Conservation (phyloP, 805 yeast species). For the Saturnispora galanensis region DNA sequence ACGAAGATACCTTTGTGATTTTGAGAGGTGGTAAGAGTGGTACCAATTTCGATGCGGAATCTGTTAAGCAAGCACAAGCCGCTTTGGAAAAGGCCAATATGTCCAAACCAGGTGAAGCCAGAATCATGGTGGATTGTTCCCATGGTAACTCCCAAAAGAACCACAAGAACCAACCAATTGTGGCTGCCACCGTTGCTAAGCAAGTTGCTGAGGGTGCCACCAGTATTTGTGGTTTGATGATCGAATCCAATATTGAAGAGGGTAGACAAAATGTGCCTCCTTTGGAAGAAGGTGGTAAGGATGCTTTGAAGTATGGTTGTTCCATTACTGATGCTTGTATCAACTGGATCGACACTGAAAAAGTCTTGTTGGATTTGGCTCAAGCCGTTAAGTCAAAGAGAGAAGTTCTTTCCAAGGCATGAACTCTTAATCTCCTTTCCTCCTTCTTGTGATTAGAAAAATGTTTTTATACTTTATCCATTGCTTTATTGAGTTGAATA, state of each 20-base stretch:
- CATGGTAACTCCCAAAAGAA: conserved; percentile 93
- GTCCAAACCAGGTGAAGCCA: conserved; percentile 33
- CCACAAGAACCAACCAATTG: conserved; percentile 88
- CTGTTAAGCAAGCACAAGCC: conserved; percentile 57
- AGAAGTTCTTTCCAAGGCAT: conserved; percentile 11
- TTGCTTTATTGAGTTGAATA: background rate
- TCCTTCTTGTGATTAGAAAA: background rate
- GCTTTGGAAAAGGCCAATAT: conserved; percentile 40
- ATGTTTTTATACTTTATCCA: background rate
- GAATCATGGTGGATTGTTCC: conserved; percentile 95
- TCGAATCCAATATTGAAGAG: conserved; percentile 83
- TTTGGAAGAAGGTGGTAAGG: conserved; percentile 50
- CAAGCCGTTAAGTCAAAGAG: conserved; percentile 77
- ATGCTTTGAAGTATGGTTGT: conserved; percentile 76
- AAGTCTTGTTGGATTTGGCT: conserved; percentile 61
- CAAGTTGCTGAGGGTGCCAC: conserved; percentile 71
- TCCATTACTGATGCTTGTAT: conserved; percentile 98
- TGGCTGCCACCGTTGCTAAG: conserved; percentile 64
- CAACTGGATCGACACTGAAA: conserved; percentile 76
- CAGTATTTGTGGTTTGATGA: conserved; percentile 87
- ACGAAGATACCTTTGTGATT: conserved; percentile 80
- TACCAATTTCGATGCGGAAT: conserved; percentile 76
- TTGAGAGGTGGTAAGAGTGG: conserved; percentile 94
- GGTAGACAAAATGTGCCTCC: conserved; percentile 91
- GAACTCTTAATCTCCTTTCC: background rate